Base-by-base conservation (phyloP, 441 rosid genomes). In the Populus hybrid region DNA sequence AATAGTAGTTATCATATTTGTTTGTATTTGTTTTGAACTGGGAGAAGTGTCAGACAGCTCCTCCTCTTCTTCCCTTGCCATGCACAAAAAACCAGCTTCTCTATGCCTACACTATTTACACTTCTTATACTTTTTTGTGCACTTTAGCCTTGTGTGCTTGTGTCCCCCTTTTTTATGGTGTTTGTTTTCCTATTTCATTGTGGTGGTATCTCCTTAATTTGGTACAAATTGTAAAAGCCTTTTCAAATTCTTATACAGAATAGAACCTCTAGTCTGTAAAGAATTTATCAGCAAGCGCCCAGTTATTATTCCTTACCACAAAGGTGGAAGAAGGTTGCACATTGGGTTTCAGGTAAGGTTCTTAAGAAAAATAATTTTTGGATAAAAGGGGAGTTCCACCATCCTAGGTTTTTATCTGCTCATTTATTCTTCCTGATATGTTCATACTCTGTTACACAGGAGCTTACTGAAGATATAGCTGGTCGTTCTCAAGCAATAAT, bases 301-400 rank as follows among this genome's bases (percentile, higher is more conserved):
- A 2, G 94, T 93, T 78, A 87, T 93, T 82, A 76, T 97, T 80
- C 99, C 99, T 80, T 97, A 97, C 81, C 98, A 97, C 86, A 93
- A 79, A 90, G 99, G 99, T 76, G 99, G 99, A 78, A 94, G 84
- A 89, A 89, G 98, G 86, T 80, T 97, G 92, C 99, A 94, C 74
- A 94, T 94, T 81, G 98, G 97, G 64, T 86, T 93, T 74, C 98
- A 91, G 90, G 99, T 97, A 82, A 66, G 76, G 67, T 29, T 64
- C 33, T 77, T 66, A 9, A 65, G 36, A 71, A 53, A 63, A 7
- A 59, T 24, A 53, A 53, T 50, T 66, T 26, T 64, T 68, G 26
- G 45, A 38, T 78, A 36, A 31, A 73, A 59, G 53, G 65, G 64
- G 16, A 26, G 50, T 64, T 63, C 72, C 4, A 7, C 29, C 61